A percentile compares a stretch with the other conserved stretches of the same genome.
phyloP scores from a whole-genome alignment of 139 green algal genomes.

The Coelastrella sp. region DNA sequence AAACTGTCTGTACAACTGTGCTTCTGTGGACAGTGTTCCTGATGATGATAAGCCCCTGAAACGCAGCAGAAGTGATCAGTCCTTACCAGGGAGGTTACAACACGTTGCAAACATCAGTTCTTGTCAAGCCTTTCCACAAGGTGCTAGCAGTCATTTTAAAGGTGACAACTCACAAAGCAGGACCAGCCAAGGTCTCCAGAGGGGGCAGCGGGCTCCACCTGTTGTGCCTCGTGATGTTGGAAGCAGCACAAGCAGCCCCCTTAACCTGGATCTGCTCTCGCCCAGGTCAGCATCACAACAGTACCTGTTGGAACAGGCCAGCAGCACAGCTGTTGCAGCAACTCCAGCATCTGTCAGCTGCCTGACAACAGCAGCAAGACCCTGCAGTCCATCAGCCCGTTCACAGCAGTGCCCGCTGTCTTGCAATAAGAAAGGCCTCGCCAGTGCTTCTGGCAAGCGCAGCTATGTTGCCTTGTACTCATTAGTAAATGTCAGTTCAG shows the following conservation, averaged over 20 bases:
- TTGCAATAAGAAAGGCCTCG: background rate
- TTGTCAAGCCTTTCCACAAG: background rate
- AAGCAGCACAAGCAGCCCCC: conserved; percentile 32
- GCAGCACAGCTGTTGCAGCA: background rate
- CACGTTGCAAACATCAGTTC: background rate
- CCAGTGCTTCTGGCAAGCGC: background rate
- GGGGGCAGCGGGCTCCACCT: background rate
- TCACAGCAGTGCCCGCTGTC: background rate
- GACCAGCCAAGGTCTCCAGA: background rate
- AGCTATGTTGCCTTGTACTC: conserved; percentile 14
- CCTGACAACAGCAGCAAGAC: background rate
- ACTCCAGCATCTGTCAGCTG: background rate
- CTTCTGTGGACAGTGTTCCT: background rate
- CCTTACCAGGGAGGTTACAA: background rate
- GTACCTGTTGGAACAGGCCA: background rate
- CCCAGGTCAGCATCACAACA: background rate
- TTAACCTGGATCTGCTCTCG: conserved; percentile 3
- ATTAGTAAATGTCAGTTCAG: conserved; percentile 5
- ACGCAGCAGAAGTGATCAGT: conserved; percentile 36
- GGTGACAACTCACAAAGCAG: background rate
- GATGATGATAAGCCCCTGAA: conserved; percentile 20
- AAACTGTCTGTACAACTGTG: background rate
- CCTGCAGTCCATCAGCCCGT: background rate
- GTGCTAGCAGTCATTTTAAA: background rate
- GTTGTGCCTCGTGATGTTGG: conserved; percentile 29